Conservation (phyloP, 2,329 filamentous ascomycete genomes). For the Colletotrichum sp. region DNA sequence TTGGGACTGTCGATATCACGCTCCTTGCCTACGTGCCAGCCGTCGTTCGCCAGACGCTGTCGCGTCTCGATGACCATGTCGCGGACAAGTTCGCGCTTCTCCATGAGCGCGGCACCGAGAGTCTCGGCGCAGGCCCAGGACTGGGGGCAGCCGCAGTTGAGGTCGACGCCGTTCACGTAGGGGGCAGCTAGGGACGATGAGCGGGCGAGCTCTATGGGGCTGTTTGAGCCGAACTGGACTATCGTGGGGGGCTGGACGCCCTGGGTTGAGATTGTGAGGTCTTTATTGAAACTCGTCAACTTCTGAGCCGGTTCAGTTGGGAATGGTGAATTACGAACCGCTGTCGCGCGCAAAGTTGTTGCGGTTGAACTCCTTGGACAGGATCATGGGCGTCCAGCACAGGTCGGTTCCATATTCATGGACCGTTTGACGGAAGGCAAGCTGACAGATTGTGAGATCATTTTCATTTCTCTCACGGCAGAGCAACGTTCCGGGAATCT, state of each 20-base stretch:
- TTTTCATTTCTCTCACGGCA: background rate
- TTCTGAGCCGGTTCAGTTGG: background rate
- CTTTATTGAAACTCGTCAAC: slow-evolving; percentile 31
- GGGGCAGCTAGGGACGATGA: slow-evolving; percentile 67
- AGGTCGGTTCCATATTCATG: slow-evolving; percentile 69
- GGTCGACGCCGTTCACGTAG: slow-evolving; percentile 67
- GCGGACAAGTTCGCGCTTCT: slow-evolving; percentile 66
- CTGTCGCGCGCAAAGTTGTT: slow-evolving; percentile 64
- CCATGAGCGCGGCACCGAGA: slow-evolving; percentile 74
- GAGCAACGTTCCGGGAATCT: background rate
- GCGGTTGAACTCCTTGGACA: slow-evolving; percentile 73
- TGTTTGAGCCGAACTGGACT: slow-evolving; percentile 71
- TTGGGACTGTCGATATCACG: slow-evolving; percentile 45
- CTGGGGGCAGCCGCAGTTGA: slow-evolving; percentile 78
- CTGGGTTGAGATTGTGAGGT: slow-evolving; percentile 65
- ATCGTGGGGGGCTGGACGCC: slow-evolving; percentile 63
- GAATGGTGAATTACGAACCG: slow-evolving; percentile 40
- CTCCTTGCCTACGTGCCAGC: slow-evolving; percentile 55
- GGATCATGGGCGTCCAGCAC: slow-evolving; percentile 75
- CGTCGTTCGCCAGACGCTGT: slow-evolving; percentile 52
- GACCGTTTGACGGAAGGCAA: slow-evolving; percentile 73
- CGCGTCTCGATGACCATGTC: slow-evolving; percentile 68
- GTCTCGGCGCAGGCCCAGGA: slow-evolving; percentile 73
- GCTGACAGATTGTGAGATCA: slow-evolving; percentile 38
- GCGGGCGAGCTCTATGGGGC: slow-evolving; percentile 64